Conservation (phyloP, 352 stramenopile species). For the Achlya hypogyna region DNA sequence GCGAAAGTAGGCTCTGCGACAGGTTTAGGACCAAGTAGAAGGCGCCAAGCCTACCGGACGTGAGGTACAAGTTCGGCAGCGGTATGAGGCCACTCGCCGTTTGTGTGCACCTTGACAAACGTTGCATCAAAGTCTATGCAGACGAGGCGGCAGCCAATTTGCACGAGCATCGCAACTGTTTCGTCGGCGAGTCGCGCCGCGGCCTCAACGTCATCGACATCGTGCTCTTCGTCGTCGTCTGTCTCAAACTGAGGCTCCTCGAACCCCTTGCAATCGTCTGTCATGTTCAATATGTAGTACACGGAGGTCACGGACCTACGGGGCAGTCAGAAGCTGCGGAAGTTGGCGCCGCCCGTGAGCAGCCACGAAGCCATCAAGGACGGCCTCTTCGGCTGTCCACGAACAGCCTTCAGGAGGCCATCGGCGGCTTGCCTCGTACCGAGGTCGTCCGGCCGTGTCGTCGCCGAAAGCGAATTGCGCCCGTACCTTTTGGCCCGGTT, state of each 20-base stretch:
- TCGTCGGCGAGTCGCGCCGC: background rate
- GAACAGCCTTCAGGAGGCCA: too few species aligned
- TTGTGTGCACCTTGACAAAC: constrained; percentile 67
- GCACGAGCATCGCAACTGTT: constrained; percentile 26
- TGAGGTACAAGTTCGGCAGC: constrained; percentile 34
- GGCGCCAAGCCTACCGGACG: constrained; percentile 30
- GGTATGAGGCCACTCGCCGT: constrained; percentile 40
- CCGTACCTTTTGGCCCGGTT: background rate
- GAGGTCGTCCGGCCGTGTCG: background rate
- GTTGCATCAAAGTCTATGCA: constrained; percentile 82
- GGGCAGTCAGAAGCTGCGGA: too few species aligned
- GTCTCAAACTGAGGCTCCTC: background rate
- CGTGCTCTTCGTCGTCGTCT: background rate
- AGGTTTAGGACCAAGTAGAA: too few species aligned
- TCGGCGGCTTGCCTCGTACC: background rate
- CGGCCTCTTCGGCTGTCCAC: too few species aligned
- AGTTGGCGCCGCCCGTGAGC: too few species aligned
- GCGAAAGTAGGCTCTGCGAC: constrained; percentile 37
- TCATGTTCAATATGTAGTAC: too few species aligned
- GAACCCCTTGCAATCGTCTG: too few species aligned
- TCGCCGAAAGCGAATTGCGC: background rate
- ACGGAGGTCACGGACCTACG: background rate
- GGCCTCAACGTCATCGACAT: constrained; percentile 29
- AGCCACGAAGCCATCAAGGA: too few species aligned
- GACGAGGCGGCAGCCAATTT: constrained; percentile 45